Evolutionary conservation across 1,139 yeast genomes (phyloP).

Genomic region (Candida smagusa): DNA sequence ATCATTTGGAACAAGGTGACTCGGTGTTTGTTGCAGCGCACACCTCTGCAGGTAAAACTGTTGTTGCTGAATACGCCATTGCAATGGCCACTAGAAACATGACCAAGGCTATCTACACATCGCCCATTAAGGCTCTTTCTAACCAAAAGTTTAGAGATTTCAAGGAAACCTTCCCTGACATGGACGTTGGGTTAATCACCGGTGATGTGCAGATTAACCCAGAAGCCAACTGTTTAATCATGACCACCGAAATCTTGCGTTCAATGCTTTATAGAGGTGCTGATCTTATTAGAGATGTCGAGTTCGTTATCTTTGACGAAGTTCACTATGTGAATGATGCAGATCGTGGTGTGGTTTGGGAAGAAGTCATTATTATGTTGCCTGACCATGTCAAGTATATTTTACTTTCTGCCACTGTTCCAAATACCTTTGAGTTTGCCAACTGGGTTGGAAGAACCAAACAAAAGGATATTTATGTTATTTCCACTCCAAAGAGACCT

Average conservation of each 20-base stretch:
- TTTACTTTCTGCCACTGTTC: constrained; percentile 91
- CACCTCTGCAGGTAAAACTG: constrained; percentile 92
- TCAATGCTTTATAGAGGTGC: constrained; percentile 97
- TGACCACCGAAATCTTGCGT: constrained; percentile 96
- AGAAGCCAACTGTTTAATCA: constrained; percentile 91
- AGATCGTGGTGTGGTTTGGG: constrained; percentile 99
- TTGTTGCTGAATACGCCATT: constrained; percentile 90
- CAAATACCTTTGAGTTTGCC: constrained; percentile 96
- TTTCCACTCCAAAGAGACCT: constrained; percentile 93
- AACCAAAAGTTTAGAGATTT: constrained; percentile 94
- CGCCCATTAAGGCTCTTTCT: constrained; percentile 89
- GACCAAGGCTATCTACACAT: constrained; percentile 90
- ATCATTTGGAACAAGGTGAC: constrained; percentile 94
- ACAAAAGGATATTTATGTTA: constrained; percentile 91
- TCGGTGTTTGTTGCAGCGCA: constrained; percentile 98
- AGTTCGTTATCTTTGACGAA: constrained; percentile 95
- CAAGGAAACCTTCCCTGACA: constrained; percentile 71
- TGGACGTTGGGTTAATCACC: constrained; percentile 91
- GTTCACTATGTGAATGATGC: constrained; percentile 97
- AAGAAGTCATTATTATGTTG: constrained; percentile 92
- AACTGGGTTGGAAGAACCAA: constrained; percentile 98
- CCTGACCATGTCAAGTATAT: constrained; percentile 95
- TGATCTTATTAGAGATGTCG: constrained; percentile 93
- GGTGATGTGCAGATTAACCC: constrained; percentile 99
- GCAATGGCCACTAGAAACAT: constrained; percentile 88